phyloP scores from a whole-genome alignment of 164 flowering plant genomes.

The Magnolia officinalis region DNA sequence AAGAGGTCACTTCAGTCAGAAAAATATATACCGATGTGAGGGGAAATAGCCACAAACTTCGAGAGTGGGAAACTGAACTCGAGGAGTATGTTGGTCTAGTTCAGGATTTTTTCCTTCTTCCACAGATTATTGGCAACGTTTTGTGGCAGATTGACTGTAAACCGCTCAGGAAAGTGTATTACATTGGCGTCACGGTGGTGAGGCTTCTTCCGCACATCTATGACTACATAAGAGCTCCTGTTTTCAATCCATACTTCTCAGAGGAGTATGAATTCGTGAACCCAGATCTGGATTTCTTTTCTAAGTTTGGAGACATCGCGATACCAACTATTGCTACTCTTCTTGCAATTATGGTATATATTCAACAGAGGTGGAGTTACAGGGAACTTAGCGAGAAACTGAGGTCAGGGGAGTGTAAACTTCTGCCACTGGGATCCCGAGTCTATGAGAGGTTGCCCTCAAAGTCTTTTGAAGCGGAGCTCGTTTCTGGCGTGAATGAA shows the following conservation, averaged over 20 bases:
- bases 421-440: constrained; percentile 55
- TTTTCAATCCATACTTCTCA: constrained; percentile 61
- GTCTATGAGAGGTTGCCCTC: constrained; percentile 68
- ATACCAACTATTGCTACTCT: constrained; percentile 52
- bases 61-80: constrained; percentile 62
- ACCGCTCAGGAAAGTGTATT: constrained; percentile 68
- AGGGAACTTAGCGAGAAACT: constrained; percentile 46
- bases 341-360: constrained; percentile 46
- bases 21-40: constrained; percentile 27
- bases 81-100: constrained; percentile 82
- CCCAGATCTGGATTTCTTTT: constrained; percentile 61
- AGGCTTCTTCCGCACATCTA: constrained; percentile 83
- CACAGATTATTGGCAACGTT: constrained; percentile 75
- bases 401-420: constrained; percentile 28
- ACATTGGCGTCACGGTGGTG: constrained; percentile 61
- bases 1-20: constrained; percentile 27
- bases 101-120: constrained; percentile 84
- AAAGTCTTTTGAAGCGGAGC: constrained; percentile 64
- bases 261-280: constrained; percentile 73
- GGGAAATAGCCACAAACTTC: constrained; percentile 27
- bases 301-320: constrained; percentile 65
- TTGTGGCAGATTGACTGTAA: constrained; percentile 62
- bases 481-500: constrained; percentile 43
- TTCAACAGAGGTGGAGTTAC: constrained; percentile 79
- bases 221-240: constrained; percentile 55